A percentile compares a stretch with the other conserved stretches of the same genome.
These are phyloP conservation scores for Alternaria triticimaculans DNA, from an alignment of 2,329 filamentous ascomycete genomes.

Conservation along the genomic window DNA sequence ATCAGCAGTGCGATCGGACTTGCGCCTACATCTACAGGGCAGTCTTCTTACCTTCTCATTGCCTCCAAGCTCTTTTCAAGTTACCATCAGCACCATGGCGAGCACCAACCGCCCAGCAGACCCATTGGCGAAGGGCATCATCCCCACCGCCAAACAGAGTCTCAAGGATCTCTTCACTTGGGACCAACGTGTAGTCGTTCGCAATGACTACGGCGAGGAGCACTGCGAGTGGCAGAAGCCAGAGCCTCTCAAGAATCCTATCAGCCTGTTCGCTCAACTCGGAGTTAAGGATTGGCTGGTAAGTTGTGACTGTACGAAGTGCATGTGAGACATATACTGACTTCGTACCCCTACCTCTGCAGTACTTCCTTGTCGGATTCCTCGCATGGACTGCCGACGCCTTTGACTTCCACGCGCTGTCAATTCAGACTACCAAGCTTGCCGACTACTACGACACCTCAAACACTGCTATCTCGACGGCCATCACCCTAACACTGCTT, in stretches of 20 bases:
- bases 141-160: constrained; percentile 70
- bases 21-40: constrained; percentile 17
- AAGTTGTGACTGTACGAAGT: neutral
- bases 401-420: constrained; percentile 83
- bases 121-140: constrained; percentile 69
- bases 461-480: constrained; percentile 74
- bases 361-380: constrained; percentile 75
- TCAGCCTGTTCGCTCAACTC: constrained; percentile 71
- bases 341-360: neutral
- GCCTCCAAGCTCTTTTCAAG: constrained; percentile 7
- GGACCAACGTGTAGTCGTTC: constrained; percentile 74
- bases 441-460: constrained; percentile 64
- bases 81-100: constrained; percentile 32
- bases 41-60: constrained; percentile 6
- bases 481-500: constrained; percentile 77
- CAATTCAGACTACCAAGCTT: constrained; percentile 77
- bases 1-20: constrained; percentile 25
- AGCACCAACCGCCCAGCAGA: constrained; percentile 63
- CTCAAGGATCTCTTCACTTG: constrained; percentile 72
- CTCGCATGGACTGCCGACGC: constrained; percentile 81
- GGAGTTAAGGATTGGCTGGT: constrained; percentile 69
- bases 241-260: constrained; percentile 71
- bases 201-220: constrained; percentile 69
- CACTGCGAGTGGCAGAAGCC: constrained; percentile 72
- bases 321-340: neutral